phyloP scores from a whole-genome alignment of 306 rosid genomes.

The Lathyrus tuberosus region DNA sequence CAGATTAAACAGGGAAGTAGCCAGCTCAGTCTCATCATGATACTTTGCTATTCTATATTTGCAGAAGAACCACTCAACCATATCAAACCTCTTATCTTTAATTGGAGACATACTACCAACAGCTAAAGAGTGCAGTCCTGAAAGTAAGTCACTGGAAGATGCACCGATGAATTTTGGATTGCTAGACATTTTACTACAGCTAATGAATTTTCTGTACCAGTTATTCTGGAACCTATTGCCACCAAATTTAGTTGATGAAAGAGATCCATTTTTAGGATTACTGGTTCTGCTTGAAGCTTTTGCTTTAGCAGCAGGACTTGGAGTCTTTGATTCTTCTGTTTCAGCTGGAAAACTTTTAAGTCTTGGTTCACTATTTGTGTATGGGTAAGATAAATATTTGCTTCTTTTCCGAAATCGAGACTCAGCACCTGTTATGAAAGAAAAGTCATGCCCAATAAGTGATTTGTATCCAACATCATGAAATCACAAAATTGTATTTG shows the following conservation, averaged over 20 bases:
- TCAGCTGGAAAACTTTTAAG: slow-evolving; percentile 44
- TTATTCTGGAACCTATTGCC: slow-evolving; percentile 65
- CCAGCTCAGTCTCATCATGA: slow-evolving; percentile 60
- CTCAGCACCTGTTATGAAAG: slow-evolving; percentile 47
- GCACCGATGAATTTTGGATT: slow-evolving; percentile 47
- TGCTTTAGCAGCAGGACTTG: slow-evolving; percentile 37
- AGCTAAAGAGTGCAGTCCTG: slow-evolving; percentile 68
- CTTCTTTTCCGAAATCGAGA: slow-evolving; percentile 78
- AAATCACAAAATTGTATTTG: slow-evolving; percentile 17
- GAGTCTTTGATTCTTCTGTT: slow-evolving; percentile 42
- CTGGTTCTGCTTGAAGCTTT: slow-evolving; percentile 25
- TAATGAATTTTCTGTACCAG: slow-evolving; percentile 62
- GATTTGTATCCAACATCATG: slow-evolving; percentile 2
- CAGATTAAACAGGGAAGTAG: slow-evolving; percentile 36
- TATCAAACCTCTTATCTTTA: slow-evolving; percentile 49
- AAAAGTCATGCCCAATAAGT: slow-evolving; percentile 16
- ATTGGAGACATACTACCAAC: slow-evolving; percentile 56
- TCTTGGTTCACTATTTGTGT: slow-evolving; percentile 53
- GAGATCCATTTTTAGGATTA: slow-evolving; percentile 24
- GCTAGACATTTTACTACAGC: slow-evolving; percentile 39
- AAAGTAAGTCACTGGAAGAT: slow-evolving; percentile 59
- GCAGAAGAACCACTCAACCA: slow-evolving; percentile 72
- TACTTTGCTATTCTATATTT: slow-evolving; percentile 62
- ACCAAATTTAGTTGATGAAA: slow-evolving; percentile 46
- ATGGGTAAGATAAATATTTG: slow-evolving; percentile 82